Evolutionary conservation across 2,329 filamentous ascomycete genomes (phyloP), one percentile per base, ranked within the genome.

Genomic region (Colletotrichum lupini): DNA sequence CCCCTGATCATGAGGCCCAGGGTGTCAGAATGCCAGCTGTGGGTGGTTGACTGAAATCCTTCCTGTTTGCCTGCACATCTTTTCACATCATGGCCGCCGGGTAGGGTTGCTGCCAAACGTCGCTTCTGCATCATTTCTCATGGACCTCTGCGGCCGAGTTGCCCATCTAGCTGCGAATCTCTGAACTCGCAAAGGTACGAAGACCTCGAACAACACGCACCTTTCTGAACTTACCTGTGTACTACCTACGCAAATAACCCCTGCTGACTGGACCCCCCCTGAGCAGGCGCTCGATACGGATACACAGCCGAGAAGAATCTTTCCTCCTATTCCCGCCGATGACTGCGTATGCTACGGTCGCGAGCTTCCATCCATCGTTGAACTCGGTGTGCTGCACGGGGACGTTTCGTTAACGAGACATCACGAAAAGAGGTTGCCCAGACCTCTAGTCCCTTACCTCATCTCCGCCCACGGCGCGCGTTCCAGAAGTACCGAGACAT

Each of bases 201-300:
- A 49, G 8, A 9, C 22, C 52, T 22, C n/a, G 2, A n/a, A n/a
- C n/a, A n/a, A n/a, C n/a, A n/a, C n/a, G n/a, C 7, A 53, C 14
- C 46, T 26, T 53, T 53, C 2, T 7, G 14, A 42, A 42, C 14
- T 42, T 1, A 42, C 37, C 46, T 28, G 12, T 5, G 61, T 22
- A 42, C 8, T 49, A 30, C 26, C 5, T 28, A 30, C 28, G 59
- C 35, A 35, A 55, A 19, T 55, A 32, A n/a, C 35, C 46, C 49
- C 55, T 55, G 55, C 62, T 67, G 62, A 60, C 62, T 16, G 61
- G 28, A 32, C 26, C 59, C 49, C 58, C 62, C 56, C 30, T 53
- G 46, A 24, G 26, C 32, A 37, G 57, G 26, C 55, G n/a, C 46
- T 49, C 42, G 53, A 60, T 46, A 42, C 57, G 30, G 22, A 22